Evolutionary conservation across 176 grass and related monocot genomes (phyloP).

Genomic region (Metroxylon sagu): DNA sequence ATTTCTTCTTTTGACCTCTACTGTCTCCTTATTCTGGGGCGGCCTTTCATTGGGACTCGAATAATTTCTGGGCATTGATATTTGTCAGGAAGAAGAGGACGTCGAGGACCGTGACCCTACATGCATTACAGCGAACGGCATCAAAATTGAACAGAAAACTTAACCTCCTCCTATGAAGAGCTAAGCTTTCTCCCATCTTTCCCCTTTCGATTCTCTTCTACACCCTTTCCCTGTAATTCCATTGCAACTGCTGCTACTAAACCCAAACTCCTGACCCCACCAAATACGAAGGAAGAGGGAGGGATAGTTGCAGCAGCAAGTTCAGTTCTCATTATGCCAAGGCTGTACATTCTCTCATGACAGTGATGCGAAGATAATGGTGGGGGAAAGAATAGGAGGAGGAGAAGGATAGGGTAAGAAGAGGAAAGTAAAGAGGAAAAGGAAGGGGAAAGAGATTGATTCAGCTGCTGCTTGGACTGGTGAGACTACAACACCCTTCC

Average conservation of each 20-base stretch:
- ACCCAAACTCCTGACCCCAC: too few relatives aligned
- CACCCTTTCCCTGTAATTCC: too few relatives aligned
- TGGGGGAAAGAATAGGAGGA: neutral
- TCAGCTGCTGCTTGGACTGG: neutral
- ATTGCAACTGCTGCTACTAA: too few relatives aligned
- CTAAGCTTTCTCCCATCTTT: too few relatives aligned
- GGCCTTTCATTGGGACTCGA: neutral
- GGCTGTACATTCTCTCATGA: too few relatives aligned
- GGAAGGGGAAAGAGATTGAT: neutral
- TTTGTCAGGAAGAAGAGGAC: constrained; percentile 7
- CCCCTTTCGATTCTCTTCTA: too few relatives aligned
- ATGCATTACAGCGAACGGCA: neutral
- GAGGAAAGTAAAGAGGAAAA: neutral
- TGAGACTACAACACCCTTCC: neutral
- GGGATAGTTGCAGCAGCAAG: too few relatives aligned
- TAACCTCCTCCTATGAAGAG: neutral
- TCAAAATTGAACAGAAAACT: neutral
- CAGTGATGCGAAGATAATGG: too few relatives aligned
- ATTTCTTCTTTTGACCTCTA: neutral
- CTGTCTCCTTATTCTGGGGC: neutral
- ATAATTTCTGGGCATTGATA: neutral
- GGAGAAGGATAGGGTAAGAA: neutral
- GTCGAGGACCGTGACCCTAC: neutral
- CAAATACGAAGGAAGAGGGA: too few relatives aligned
- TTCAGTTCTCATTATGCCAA: too few relatives aligned